These are phyloP conservation scores for Monarda citriodora DNA, from an alignment of 305 asterid genomes.

Conservation along the genomic window DNA sequence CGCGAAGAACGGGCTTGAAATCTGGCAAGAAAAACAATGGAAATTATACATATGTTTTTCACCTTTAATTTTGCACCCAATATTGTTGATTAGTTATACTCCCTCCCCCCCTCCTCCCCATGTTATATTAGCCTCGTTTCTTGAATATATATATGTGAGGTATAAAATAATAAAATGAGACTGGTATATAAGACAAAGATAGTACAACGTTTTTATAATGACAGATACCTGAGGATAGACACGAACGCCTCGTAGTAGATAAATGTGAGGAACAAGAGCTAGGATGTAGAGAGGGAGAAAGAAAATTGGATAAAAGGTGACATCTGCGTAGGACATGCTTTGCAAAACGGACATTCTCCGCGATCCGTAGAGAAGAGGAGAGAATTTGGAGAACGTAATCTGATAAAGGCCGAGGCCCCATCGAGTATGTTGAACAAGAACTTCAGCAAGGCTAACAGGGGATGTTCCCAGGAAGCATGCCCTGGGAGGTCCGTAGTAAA, in stretches of 20 bases:
- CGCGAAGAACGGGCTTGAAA: constrained; percentile 48
- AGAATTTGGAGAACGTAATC: constrained; percentile 47
- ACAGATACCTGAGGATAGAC: constrained; percentile 77
- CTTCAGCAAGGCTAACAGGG: constrained; percentile 47
- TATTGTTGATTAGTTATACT: too few species aligned
- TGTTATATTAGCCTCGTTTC: too few species aligned
- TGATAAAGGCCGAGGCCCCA: constrained; percentile 58
- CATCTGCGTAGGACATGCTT: constrained; percentile 46
- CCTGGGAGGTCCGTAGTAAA: constrained; percentile 42
- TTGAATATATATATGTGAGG: too few species aligned
- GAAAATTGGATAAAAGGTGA: constrained; percentile 30
- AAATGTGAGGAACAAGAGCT: constrained; percentile 62
- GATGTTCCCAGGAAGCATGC: constrained; percentile 66
- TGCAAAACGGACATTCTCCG: constrained; percentile 50
- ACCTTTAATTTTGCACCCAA: too few species aligned
- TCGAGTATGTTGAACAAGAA: constrained; percentile 47
- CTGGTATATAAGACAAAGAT: too few species aligned
- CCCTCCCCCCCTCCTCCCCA: too few species aligned
- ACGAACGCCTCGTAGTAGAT: constrained; percentile 46
- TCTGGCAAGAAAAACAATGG: constrained; percentile 25
- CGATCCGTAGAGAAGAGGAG: constrained; percentile 54
- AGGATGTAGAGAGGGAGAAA: constrained; percentile 41
- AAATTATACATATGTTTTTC: neutral
- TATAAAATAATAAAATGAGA: too few species aligned
- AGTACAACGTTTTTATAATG: too few species aligned